Evolutionary conservation across 345 rosid genomes (phyloP), one percentile per base, ranked within the genome.

Genomic region (Pelargonium nanum): DNA sequence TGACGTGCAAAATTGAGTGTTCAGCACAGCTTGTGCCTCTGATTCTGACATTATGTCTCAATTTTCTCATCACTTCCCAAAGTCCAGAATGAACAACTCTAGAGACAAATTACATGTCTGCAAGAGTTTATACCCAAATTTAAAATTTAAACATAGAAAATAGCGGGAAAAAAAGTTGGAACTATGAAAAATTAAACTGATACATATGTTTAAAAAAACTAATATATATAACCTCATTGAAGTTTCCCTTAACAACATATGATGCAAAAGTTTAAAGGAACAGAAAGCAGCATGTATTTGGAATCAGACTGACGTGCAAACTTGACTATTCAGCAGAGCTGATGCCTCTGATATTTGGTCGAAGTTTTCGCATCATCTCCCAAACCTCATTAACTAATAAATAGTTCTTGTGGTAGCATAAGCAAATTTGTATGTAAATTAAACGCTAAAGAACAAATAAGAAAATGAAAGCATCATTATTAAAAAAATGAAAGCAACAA

Each of bases 251-350:
- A n/a, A n/a, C n/a, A n/a, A n/a, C n/a, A n/a, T n/a, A n/a, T n/a
- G n/a, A 13, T 51, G 8, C 22, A 51, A 16, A 51, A 51, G 0
- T 17, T 51, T 51, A 19, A 17, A 51, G 45, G 13, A 34, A 34
- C 17, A 7, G 1, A 19, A 51, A 51, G 19, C 54, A 17, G 4
- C 10, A 4, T 2, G 1, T 25, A 63, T 4, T 52, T 62, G 62
- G 72, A 71, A 74, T 76, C 80, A 77, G 72, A 77, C 71, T 70
- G 75, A 75, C 73, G 64, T 74, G 77, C 79, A 78, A 81, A 77
- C 4, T 52, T 32, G 16, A 54, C 12, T 51, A 65, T 62, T 72
- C 75, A 70, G 71, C 71, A 68, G 22, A 25, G 71, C 65, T 56
- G 8, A 15, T 40, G 74, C 76, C 61, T 69, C 48, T 40, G 66